Percentiles rank a stretch among this genome's conserved stretches.
Conservation (phyloP, 1,139 yeast species). For the Diutina pseudorugosa region DNA sequence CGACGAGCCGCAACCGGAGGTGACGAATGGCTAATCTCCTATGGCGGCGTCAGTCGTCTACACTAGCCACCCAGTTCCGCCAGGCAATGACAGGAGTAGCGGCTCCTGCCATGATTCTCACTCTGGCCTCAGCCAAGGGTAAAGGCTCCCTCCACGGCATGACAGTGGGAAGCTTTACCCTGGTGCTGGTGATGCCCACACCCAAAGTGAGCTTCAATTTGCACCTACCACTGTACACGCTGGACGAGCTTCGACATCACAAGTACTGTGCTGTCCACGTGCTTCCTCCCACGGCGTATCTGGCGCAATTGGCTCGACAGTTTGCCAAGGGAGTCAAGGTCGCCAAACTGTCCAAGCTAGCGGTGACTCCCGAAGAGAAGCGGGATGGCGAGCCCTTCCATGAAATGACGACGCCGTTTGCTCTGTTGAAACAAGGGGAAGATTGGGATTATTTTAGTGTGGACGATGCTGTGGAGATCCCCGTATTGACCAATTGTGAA, state of each 20-base stretch:
- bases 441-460: slow-evolving; percentile 10
- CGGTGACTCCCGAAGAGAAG: slow-evolving; percentile 7
- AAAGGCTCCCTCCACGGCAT: slow-evolving; percentile 41
- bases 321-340: slow-evolving; percentile 50
- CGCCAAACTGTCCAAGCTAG: slow-evolving; percentile 5
- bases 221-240: slow-evolving; percentile 73
- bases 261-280: slow-evolving; percentile 60
- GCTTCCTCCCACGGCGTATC: slow-evolving; percentile 41
- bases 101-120: slow-evolving; percentile 33
- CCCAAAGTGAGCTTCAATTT: slow-evolving; percentile 74
- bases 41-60: neutral
- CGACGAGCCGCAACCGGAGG: neutral
- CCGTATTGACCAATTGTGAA: neutral
- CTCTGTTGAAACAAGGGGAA: slow-evolving; percentile 15
- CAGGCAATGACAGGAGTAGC: slow-evolving; percentile 29
- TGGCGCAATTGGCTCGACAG: slow-evolving; percentile 42
- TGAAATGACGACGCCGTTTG: slow-evolving; percentile 42
- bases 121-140: slow-evolving; percentile 15
- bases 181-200: slow-evolving; percentile 59
- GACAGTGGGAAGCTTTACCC: slow-evolving; percentile 73
- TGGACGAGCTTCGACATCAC: slow-evolving; percentile 44
- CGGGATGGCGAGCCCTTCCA: slow-evolving; percentile 29
- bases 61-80: neutral
- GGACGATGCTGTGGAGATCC: slow-evolving; percentile 7
- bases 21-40: neutral